These are phyloP conservation scores for Globisporangium takayamanum DNA, from an alignment of 352 stramenopile genomes.

Conservation along the genomic window DNA sequence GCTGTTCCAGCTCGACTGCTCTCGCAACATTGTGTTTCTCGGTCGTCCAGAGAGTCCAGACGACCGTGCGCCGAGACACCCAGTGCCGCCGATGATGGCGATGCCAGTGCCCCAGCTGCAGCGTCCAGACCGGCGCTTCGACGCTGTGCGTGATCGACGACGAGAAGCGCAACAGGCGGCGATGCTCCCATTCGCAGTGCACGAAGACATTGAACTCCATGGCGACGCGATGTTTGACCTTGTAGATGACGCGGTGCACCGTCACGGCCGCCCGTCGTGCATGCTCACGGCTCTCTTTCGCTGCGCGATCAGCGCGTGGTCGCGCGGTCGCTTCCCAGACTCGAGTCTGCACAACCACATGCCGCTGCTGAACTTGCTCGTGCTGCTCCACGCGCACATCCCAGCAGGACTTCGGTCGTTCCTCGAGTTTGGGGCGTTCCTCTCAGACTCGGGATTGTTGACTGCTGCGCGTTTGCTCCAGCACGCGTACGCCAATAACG, in stretches of 20 bases:
- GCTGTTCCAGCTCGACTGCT: conserved; percentile 16
- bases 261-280: conserved; percentile 3
- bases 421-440: conserved; percentile 61
- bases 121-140: not conserved
- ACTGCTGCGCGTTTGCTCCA: conserved; percentile 37
- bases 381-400: conserved; percentile 26
- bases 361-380: conserved; percentile 27
- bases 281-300: conserved; percentile 31
- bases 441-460: conserved; percentile 31
- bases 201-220: conserved; percentile 10
- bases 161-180: conserved; percentile 11
- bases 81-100: not conserved
- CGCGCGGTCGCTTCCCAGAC: conserved; percentile 35
- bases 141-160: conserved; percentile 15
- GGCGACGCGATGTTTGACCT: not conserved
- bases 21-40: conserved; percentile 5
- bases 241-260: conserved; percentile 5
- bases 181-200: not conserved
- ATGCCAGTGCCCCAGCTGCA: not conserved
- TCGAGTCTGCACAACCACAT: conserved; percentile 13
- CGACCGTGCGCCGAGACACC: too few species aligned
- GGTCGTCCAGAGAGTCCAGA: not conserved
- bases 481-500: conserved; percentile 37
- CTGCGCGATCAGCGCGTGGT: conserved; percentile 32
- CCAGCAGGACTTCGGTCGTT: conserved; percentile 42